Evolutionary conservation across 192 early-diverging fungal genomes (phyloP).

Genomic region (Backusella circina): DNA sequence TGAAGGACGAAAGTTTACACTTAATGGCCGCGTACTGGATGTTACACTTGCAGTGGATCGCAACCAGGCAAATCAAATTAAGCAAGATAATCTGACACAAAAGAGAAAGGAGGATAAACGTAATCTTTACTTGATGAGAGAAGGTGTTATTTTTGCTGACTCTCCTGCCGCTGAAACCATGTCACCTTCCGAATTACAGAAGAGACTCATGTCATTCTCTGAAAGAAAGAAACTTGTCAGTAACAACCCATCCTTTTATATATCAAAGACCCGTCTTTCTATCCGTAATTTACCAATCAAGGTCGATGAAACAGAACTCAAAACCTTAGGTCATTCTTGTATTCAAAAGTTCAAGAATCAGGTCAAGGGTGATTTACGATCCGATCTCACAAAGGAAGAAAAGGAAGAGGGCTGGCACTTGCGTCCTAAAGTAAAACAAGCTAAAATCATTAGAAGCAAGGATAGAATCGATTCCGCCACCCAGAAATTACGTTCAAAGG

Average conservation of each 20-base stretch:
- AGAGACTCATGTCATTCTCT: conserved; percentile 79
- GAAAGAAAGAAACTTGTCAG: conserved; percentile 77
- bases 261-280: conserved; percentile 87
- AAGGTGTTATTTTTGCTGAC: conserved; percentile 87
- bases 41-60: conserved; percentile 78
- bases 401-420: conserved; percentile 65
- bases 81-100: conserved; percentile 51
- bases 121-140: conserved; percentile 85
- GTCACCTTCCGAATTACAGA: conserved; percentile 69
- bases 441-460: conserved; percentile 77
- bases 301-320: conserved; percentile 71
- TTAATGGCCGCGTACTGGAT: conserved; percentile 83
- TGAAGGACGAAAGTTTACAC: conserved; percentile 52
- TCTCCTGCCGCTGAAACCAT: conserved; percentile 72
- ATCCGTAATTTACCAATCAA: conserved; percentile 78
- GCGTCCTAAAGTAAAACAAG: conserved; percentile 59
- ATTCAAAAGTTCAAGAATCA: conserved; percentile 78
- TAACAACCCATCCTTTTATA: conserved; percentile 84
- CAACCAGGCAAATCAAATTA: conserved; percentile 60
- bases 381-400: conserved; percentile 55
- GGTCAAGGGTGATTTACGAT: conserved; percentile 55
- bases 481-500: conserved; percentile 68
- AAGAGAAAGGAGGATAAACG: conserved; percentile 77
- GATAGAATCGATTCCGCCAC: conserved; percentile 76
- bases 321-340: conserved; percentile 51